These are phyloP conservation scores for Populus nigra DNA, from an alignment of 345 rosid species.

Conservation along the genomic window DNA sequence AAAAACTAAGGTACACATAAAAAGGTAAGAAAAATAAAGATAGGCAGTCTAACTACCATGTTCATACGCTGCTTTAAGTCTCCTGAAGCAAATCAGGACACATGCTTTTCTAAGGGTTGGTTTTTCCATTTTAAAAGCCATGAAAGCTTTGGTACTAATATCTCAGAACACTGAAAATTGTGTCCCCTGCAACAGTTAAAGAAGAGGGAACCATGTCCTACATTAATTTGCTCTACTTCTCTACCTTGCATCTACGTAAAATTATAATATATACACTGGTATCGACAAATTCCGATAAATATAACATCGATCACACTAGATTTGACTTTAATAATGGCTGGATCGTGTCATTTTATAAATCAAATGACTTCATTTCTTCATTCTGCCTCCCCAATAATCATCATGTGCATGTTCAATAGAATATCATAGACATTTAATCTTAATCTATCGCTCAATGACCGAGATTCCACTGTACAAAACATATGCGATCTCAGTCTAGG, in stretches of 20 bases:
- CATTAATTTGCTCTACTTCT: background rate
- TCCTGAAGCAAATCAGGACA: constrained; percentile 17
- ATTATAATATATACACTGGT: background rate
- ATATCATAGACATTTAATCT: background rate
- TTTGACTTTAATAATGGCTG: background rate
- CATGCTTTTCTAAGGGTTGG: constrained; percentile 26
- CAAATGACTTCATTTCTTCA: background rate
- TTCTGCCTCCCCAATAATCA: background rate
- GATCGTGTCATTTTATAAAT: background rate
- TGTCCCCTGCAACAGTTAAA: background rate
- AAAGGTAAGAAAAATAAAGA: constrained; percentile 11
- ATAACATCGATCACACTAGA: too few relatives aligned
- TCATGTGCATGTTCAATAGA: background rate
- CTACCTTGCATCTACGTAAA: background rate
- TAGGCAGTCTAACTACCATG: constrained; percentile 17
- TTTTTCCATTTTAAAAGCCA: constrained; percentile 31
- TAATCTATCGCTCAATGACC: background rate
- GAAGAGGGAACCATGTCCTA: background rate
- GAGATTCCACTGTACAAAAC: background rate
- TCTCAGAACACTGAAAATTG: constrained; percentile 14
- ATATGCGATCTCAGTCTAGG: background rate
- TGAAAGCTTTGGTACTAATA: constrained; percentile 14
- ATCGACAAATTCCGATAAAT: background rate
- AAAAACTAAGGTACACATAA: constrained; percentile 24
- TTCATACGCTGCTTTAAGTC: constrained; percentile 31